A percentile compares a stretch with the other conserved stretches of the same genome.
Evolutionary conservation across 441 rosid species (phyloP).

Genomic region (Croton setiger): DNA sequence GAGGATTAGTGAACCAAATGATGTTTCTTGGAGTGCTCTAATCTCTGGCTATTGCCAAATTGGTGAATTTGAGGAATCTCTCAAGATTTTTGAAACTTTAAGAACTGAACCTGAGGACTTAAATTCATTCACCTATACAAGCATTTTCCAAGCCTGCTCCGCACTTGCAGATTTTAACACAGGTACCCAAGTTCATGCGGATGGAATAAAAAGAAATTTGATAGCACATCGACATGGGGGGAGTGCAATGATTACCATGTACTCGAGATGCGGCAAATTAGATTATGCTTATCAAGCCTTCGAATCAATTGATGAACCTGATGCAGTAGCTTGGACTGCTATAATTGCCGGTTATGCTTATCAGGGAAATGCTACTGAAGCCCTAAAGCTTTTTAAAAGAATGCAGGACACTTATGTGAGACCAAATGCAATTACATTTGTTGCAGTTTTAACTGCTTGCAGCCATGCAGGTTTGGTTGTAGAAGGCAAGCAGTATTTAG

Average conservation of each 20-base stretch:
- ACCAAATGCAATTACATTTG: slow-evolving; percentile 72
- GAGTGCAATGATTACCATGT: slow-evolving; percentile 71
- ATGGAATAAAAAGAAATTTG: slow-evolving; percentile 35
- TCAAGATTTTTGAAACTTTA: slow-evolving; percentile 55
- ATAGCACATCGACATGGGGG: slow-evolving; percentile 43
- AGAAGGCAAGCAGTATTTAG: slow-evolving; percentile 51
- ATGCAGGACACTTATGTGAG: slow-evolving; percentile 48
- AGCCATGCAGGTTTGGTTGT: slow-evolving; percentile 71
- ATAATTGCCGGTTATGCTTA: slow-evolving; percentile 64
- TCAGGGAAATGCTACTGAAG: slow-evolving; percentile 61
- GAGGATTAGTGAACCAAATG: slow-evolving; percentile 48
- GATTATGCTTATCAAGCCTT: slow-evolving; percentile 53
- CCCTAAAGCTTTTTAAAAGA: slow-evolving; percentile 48
- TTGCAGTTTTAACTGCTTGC: slow-evolving; percentile 65
- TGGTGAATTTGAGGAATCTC: slow-evolving; percentile 49
- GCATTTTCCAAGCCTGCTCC: slow-evolving; percentile 69
- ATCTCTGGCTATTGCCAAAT: slow-evolving; percentile 70
- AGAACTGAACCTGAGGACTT: slow-evolving; percentile 37
- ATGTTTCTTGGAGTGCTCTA: slow-evolving; percentile 79
- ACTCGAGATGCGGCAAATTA: slow-evolving; percentile 70
- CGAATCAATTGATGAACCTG: slow-evolving; percentile 50
- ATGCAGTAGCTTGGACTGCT: slow-evolving; percentile 72
- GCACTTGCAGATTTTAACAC: slow-evolving; percentile 55
- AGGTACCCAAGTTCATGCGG: slow-evolving; percentile 49
- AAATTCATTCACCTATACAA: slow-evolving; percentile 57